A percentile compares a stretch with the other conserved stretches of the same genome.
Conservation (phyloP, 2,329 filamentous ascomycete genomes). For the Chaetomium strumarium region DNA sequence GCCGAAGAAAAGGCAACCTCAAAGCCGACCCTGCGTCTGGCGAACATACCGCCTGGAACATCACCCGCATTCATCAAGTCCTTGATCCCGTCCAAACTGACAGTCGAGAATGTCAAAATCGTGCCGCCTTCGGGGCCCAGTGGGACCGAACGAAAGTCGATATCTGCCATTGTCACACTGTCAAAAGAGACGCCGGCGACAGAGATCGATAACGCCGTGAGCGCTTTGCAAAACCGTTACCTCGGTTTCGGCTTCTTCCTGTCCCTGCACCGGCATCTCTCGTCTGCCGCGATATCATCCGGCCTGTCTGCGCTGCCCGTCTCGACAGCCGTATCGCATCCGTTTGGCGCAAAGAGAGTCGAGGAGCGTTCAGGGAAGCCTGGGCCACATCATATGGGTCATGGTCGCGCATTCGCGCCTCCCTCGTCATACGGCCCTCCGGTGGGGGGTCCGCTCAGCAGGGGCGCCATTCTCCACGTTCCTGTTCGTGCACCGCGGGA, state of each 20-base stretch:
- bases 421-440: constrained; percentile 59
- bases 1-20: constrained; percentile 55
- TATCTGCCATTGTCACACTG: constrained; percentile 73
- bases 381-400: constrained; percentile 35
- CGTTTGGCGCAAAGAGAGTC: constrained; percentile 71
- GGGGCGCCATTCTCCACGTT: constrained; percentile 54
- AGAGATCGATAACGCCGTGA: constrained; percentile 77
- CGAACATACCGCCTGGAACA: constrained; percentile 55
- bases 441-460: constrained; percentile 36
- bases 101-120: constrained; percentile 68
- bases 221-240: constrained; percentile 73
- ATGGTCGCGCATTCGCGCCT: constrained; percentile 65
- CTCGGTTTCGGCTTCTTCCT: constrained; percentile 80
- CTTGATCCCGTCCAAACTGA: constrained; percentile 53
- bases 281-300: constrained; percentile 61
- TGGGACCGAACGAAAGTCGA: constrained; percentile 60
- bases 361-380: constrained; percentile 34
- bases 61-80: constrained; percentile 56
- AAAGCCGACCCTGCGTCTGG: constrained; percentile 57
- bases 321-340: constrained; percentile 47
- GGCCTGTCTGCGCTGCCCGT: constrained; percentile 36
- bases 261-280: constrained; percentile 73
- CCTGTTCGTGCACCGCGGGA: constrained; percentile 71
- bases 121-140: constrained; percentile 48
- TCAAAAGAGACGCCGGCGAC: constrained; percentile 74